Evolutionary conservation across 441 rosid species (phyloP).

Genomic region (Theobroma grandiflorum): DNA sequence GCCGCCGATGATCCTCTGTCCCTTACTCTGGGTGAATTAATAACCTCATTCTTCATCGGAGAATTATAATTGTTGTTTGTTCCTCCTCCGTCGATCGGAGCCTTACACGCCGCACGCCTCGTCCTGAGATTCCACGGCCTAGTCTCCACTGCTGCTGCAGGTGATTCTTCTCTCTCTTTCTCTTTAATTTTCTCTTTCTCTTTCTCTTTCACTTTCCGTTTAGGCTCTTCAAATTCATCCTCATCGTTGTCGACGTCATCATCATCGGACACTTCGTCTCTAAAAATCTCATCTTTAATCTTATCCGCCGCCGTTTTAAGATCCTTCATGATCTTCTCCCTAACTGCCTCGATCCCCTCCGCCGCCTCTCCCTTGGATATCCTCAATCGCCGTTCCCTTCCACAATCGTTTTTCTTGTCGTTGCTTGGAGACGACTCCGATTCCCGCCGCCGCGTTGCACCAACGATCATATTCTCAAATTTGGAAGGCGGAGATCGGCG

Average conservation of each 20-base stretch:
- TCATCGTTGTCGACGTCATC: slow-evolving; percentile 28
- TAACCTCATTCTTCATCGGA: slow-evolving; percentile 40
- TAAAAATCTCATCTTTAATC: slow-evolving; percentile 66
- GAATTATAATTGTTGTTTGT: slow-evolving; percentile 30
- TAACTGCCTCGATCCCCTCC: slow-evolving; percentile 74
- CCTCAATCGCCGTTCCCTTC: slow-evolving; percentile 17
- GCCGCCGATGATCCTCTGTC: slow-evolving; percentile 24
- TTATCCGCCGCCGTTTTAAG: slow-evolving; percentile 65
- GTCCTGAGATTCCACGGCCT: slow-evolving; percentile 81
- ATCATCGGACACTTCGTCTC: slow-evolving; percentile 39
- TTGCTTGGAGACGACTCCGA: slow-evolving; percentile 12
- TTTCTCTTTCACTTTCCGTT: slow-evolving; percentile 28
- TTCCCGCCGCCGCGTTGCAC: slow-evolving; percentile 30
- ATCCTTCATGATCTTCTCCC: slow-evolving; percentile 84
- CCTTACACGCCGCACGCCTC: slow-evolving; percentile 65
- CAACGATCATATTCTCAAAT: slow-evolving; percentile 32
- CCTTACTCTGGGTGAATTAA: slow-evolving; percentile 39
- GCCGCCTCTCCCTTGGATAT: slow-evolving; percentile 39
- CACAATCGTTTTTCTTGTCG: not conserved
- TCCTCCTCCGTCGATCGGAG: slow-evolving; percentile 36
- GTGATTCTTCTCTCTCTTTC: slow-evolving; percentile 39
- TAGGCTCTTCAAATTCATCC: slow-evolving; percentile 30
- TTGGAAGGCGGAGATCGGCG: slow-evolving; percentile 44
- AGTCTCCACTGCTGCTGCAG: slow-evolving; percentile 43
- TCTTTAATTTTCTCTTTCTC: slow-evolving; percentile 34